Conservation (phyloP, 2,329 filamentous ascomycete species). For the Leptographium radiaticola region DNA sequence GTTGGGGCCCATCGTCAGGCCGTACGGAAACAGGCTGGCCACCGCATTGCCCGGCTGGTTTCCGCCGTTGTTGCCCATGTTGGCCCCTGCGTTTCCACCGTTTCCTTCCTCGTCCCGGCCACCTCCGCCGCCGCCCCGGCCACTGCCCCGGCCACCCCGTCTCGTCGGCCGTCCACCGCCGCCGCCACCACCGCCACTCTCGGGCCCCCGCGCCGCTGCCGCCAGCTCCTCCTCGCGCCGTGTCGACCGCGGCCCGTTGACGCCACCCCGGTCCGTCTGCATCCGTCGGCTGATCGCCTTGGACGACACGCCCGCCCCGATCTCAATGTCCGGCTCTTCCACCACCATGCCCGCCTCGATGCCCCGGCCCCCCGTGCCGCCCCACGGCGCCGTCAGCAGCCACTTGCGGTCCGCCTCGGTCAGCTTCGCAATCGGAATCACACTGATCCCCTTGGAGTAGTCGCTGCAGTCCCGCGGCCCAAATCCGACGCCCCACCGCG, state of each 20-base stretch:
- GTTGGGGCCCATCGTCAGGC: conserved; percentile 30
- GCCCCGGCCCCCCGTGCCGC: conserved; percentile 72
- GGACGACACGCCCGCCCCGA: conserved; percentile 90
- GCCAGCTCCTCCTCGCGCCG: conserved; percentile 22
- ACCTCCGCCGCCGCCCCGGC: conserved; percentile 11
- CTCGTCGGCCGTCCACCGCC: conserved; percentile 10
- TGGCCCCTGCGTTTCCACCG: conserved; percentile 1
- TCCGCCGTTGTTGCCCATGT: conserved; percentile 11
- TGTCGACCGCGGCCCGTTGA: conserved; percentile 52
- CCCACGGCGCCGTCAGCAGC: conserved; percentile 88
- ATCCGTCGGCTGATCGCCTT: conserved; percentile 66
- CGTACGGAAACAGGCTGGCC: conserved; percentile 24
- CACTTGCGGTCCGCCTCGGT: conserved; percentile 96
- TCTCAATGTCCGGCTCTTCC: conserved; percentile 97
- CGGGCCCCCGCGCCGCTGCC: conserved; percentile 6
- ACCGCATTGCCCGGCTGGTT: not conserved
- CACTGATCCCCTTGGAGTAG: conserved; percentile 79
- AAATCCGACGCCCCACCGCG: conserved; percentile 94
- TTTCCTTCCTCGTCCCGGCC: conserved; percentile 8
- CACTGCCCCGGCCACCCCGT: conserved; percentile 8
- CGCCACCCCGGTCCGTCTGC: conserved; percentile 54
- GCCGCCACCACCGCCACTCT: conserved; percentile 14
- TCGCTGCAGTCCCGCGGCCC: conserved; percentile 95
- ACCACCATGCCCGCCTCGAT: conserved; percentile 79
- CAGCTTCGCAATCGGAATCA: conserved; percentile 84